Evolutionary conservation across 768 basidiomycete genomes (phyloP).

Genomic region (Tephrocybe sp.): DNA sequence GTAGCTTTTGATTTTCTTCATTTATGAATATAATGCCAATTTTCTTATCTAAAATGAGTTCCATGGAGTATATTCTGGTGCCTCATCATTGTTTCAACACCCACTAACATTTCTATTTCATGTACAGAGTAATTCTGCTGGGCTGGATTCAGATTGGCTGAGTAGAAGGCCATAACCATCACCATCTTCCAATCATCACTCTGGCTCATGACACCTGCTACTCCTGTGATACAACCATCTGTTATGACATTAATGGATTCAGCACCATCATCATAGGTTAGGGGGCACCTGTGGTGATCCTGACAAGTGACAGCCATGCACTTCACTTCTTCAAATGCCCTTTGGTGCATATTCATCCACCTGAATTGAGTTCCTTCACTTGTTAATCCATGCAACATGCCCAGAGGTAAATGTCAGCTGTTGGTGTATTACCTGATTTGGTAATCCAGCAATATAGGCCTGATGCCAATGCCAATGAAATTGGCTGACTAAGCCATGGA

Average conservation of each 20-base stretch:
- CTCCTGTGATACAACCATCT: background rate
- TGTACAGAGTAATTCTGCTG: too few relatives aligned
- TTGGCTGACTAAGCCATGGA: too few relatives aligned
- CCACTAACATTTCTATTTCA: background rate
- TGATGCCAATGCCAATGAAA: too few relatives aligned
- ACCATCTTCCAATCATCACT: background rate
- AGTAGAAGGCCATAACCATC: background rate
- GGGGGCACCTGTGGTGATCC: slow-evolving; percentile 5
- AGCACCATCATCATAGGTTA: slow-evolving; percentile 16
- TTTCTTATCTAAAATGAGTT: background rate
- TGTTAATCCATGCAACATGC: slow-evolving; percentile 17
- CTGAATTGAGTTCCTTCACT: slow-evolving; percentile 13
- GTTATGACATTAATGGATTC: background rate
- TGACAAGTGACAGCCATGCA: slow-evolving; percentile 2
- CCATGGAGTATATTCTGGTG: background rate
- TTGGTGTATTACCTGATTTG: too few relatives aligned
- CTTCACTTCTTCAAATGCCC: slow-evolving; percentile 29
- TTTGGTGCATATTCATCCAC: slow-evolving; percentile 14
- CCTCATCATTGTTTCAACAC: background rate
- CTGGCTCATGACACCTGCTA: background rate
- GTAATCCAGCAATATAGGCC: too few relatives aligned
- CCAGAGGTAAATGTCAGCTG: too few relatives aligned
- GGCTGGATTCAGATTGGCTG: background rate
- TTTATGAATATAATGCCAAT: background rate
- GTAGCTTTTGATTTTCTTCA: background rate